These are phyloP conservation scores for Linanthus parryae DNA, from an alignment of 148 eudicot genomes.

Conservation along the genomic window DNA sequence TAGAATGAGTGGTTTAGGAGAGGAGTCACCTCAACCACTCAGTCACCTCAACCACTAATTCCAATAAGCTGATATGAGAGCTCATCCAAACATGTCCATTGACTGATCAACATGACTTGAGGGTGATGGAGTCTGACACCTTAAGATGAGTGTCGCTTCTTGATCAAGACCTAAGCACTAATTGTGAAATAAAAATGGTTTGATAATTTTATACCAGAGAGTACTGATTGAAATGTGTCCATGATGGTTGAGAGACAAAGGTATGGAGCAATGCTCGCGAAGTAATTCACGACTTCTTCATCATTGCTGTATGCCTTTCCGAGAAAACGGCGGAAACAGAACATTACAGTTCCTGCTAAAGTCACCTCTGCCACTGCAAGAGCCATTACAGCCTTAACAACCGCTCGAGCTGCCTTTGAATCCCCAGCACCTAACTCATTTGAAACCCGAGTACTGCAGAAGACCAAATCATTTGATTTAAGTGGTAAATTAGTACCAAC, in stretches of 20 bases:
- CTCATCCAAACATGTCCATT: no score
- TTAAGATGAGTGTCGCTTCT: no score
- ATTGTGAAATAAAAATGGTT: no score
- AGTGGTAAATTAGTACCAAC: no score
- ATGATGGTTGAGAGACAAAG: slow-evolving; percentile 22
- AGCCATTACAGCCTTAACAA: slow-evolving; percentile 20
- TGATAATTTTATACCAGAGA: slow-evolving; percentile 45
- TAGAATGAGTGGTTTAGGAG: no score
- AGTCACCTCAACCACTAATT: no score
- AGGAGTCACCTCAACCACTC: no score
- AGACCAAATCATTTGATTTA: no score
- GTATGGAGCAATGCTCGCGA: slow-evolving; percentile 23
- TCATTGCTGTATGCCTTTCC: slow-evolving; percentile 37
- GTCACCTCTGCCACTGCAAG: slow-evolving; percentile 18
- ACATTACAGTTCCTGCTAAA: slow-evolving; percentile 15
- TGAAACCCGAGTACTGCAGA: slow-evolving; percentile 36
- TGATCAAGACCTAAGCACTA: no score
- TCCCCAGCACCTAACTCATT: slow-evolving; percentile 52
- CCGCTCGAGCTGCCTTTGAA: slow-evolving; percentile 22
- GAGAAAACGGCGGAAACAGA: slow-evolving; percentile 18
- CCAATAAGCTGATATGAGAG: no score
- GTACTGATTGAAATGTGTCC: slow-evolving; percentile 35
- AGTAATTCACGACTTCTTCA: slow-evolving; percentile 26
- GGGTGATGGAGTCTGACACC: no score
- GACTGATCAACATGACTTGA: no score